A percentile compares a stretch with the other conserved stretches of the same genome.
phyloP scores from a whole-genome alignment of 371 early-diverging fungal genomes.

The Parasitella parasitica region DNA sequence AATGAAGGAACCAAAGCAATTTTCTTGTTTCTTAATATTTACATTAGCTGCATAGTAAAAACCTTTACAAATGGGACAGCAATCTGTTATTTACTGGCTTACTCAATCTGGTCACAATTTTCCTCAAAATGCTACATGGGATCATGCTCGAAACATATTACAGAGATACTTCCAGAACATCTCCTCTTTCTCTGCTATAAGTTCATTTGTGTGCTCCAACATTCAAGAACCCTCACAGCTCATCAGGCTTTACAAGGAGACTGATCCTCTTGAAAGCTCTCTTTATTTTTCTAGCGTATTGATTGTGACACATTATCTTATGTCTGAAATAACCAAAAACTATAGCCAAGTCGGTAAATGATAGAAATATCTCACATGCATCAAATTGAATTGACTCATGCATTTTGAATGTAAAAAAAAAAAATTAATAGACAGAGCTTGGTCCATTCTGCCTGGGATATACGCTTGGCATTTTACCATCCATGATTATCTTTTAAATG shows the following conservation, averaged over 20 bases:
- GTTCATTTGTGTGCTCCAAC: background rate
- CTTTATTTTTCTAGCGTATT: conserved; percentile 10
- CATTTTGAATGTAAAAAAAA: too few species aligned
- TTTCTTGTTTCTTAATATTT: background rate
- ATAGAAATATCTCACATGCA: background rate
- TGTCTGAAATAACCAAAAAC: conserved; percentile 40
- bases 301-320: conserved; percentile 24
- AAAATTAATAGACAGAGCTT: conserved; percentile 62
- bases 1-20: background rate
- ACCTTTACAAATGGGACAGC: background rate
- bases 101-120: background rate
- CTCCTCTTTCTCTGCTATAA: background rate
- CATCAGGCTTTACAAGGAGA: background rate
- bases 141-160: conserved; percentile 3
- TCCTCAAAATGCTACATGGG: conserved; percentile 17
- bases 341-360: conserved; percentile 53
- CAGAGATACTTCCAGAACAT: background rate
- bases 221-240: background rate
- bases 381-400: background rate
- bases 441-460: conserved; percentile 70
- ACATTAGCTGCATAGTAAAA: too few species aligned
- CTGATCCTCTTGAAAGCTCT: conserved; percentile 32
- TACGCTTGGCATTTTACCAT: conserved; percentile 61
- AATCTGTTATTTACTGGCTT: background rate
- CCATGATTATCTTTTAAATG: conserved; percentile 39